phyloP scores from a whole-genome alignment of 1,139 yeast genomes.

The Scheffersomyces quercinus region DNA sequence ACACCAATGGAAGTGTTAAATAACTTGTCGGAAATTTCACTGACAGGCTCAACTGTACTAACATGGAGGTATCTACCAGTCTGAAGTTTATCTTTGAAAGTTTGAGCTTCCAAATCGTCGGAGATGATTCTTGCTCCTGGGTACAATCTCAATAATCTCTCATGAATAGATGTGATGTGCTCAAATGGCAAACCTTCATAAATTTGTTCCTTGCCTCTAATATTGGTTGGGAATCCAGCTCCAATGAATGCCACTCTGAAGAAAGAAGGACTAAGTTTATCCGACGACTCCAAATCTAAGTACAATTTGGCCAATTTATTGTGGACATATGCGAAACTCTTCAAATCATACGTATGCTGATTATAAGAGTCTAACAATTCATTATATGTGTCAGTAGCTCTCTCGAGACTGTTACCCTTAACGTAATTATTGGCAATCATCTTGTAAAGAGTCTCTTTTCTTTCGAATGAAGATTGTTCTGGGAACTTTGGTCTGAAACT shows the following conservation, averaged over 20 bases:
- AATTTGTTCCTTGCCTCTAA: constrained; percentile 75
- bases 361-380: constrained; percentile 78
- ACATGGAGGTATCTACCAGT: constrained; percentile 77
- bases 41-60: constrained; percentile 68
- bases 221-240: constrained; percentile 76
- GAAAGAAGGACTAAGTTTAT: constrained; percentile 73
- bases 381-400: constrained; percentile 51
- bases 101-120: constrained; percentile 63
- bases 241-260: constrained; percentile 84
- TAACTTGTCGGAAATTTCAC: constrained; percentile 50
- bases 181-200: constrained; percentile 89
- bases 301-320: constrained; percentile 68
- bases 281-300: constrained; percentile 66
- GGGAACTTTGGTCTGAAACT: constrained; percentile 73
- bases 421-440: constrained; percentile 72
- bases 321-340: constrained; percentile 75
- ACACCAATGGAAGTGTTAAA: constrained; percentile 58
- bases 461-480: constrained; percentile 74
- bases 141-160: constrained; percentile 68
- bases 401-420: constrained; percentile 52
- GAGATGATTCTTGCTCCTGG: constrained; percentile 81
- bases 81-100: constrained; percentile 49
- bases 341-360: constrained; percentile 70
- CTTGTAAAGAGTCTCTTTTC: constrained; percentile 73
- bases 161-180: constrained; percentile 81